phyloP scores from a whole-genome alignment of 2,329 filamentous ascomycete species.

The Podosphaera fusca region DNA sequence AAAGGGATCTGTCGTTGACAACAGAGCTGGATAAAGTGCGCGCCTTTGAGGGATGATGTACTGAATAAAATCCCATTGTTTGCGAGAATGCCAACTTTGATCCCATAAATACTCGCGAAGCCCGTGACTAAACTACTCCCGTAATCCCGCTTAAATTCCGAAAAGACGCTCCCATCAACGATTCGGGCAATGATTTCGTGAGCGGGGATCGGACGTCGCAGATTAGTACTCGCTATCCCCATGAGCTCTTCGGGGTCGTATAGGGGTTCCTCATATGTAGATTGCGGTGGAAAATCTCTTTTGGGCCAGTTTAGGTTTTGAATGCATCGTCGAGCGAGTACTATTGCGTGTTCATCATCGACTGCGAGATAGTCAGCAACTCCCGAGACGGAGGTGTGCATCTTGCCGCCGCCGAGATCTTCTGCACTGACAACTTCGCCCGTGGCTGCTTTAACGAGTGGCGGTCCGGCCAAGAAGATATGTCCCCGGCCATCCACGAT shows the following conservation, averaged over 20 bases:
- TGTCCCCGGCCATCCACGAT: slow-evolving; percentile 92
- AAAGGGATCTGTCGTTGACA: slow-evolving; percentile 72
- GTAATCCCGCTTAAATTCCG: slow-evolving; percentile 87
- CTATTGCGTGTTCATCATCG: slow-evolving; percentile 75
- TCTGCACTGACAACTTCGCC: slow-evolving; percentile 81
- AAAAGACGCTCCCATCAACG: slow-evolving; percentile 72
- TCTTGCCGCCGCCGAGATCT: slow-evolving; percentile 68
- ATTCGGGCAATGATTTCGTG: slow-evolving; percentile 83
- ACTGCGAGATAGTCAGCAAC: slow-evolving; percentile 92
- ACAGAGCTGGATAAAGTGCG: slow-evolving; percentile 93
- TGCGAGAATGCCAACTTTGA: slow-evolving; percentile 77
- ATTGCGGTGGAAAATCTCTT: slow-evolving; percentile 18
- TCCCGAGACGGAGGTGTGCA: slow-evolving; percentile 77
- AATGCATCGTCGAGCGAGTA: slow-evolving; percentile 63
- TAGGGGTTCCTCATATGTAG: slow-evolving; percentile 50
- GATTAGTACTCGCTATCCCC: slow-evolving; percentile 76
- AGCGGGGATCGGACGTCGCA: slow-evolving; percentile 64
- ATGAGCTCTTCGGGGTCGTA: slow-evolving; percentile 59
- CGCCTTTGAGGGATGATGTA: slow-evolving; percentile 71
- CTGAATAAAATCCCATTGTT: slow-evolving; percentile 94
- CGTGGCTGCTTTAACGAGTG: slow-evolving; percentile 85
- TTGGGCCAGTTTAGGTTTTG: slow-evolving; percentile 74
- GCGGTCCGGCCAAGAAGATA: slow-evolving; percentile 87
- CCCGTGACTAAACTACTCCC: slow-evolving; percentile 77
- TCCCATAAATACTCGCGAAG: slow-evolving; percentile 74